Percentiles rank a stretch among this genome's conserved stretches.
phyloP scores from a whole-genome alignment of 306 rosid genomes.

The Pterocarpus macrocarpus region DNA sequence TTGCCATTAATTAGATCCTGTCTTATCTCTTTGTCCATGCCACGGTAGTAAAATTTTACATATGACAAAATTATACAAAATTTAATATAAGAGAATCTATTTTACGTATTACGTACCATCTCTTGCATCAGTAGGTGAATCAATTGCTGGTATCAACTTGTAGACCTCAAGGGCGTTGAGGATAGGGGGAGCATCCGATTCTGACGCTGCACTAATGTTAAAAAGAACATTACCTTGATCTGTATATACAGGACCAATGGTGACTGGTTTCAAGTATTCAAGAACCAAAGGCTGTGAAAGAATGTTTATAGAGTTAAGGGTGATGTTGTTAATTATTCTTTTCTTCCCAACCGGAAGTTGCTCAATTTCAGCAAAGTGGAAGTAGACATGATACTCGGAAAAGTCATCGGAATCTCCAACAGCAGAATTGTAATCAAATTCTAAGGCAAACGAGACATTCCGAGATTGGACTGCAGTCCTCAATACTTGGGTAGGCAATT shows the following conservation, averaged over 20 bases:
- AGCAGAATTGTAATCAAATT: background rate
- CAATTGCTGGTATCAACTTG: background rate
- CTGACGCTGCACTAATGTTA: constrained; percentile 3
- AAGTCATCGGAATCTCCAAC: background rate
- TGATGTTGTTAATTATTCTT: constrained; percentile 45
- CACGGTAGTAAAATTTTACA: too few species aligned
- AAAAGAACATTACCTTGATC: background rate
- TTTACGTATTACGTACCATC: background rate
- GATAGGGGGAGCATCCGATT: constrained; percentile 60
- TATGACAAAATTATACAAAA: too few species aligned
- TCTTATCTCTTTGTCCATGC: too few species aligned
- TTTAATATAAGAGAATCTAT: too few species aligned
- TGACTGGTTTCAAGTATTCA: constrained; percentile 44
- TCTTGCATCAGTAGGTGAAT: constrained; percentile 11
- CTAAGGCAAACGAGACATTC: background rate
- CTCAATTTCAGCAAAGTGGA: constrained; percentile 60
- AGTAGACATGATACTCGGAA: constrained; percentile 29
- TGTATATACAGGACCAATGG: background rate
- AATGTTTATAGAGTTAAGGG: constrained; percentile 20
- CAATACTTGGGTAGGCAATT: constrained; percentile 38
- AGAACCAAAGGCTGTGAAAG: constrained; percentile 37
- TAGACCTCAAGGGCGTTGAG: constrained; percentile 61
- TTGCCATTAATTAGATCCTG: too few species aligned
- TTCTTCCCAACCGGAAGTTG: constrained; percentile 41
- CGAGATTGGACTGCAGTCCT: constrained; percentile 6